Evolutionary conservation across 768 basidiomycete genomes (phyloP).

Genomic region (Clathrus columnatus): DNA sequence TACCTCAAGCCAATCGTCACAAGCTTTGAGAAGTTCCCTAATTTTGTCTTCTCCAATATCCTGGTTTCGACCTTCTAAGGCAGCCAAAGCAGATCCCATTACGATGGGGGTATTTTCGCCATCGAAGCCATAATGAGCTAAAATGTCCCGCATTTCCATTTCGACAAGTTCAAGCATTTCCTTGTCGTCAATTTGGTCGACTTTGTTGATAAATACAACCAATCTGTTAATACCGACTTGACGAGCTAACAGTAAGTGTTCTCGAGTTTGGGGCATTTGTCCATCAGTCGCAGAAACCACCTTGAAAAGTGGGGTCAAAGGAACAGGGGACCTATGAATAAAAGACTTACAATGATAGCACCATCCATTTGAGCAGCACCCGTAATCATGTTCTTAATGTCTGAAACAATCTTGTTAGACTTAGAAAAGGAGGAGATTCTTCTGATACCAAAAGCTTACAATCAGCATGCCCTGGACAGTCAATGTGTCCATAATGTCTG

Average conservation of each 20-base stretch:
- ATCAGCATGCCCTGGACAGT: conserved; percentile 95
- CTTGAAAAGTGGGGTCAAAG: conserved; percentile 3
- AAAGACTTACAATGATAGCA: conserved; percentile 59
- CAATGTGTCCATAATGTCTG: conserved; percentile 96
- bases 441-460: conserved; percentile 41
- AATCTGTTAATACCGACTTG: conserved; percentile 97
- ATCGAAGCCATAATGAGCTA: conserved; percentile 88
- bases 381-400: conserved; percentile 98
- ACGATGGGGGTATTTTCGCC: conserved; percentile 97
- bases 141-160: conserved; percentile 98
- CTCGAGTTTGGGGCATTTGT: conserved; percentile 99
- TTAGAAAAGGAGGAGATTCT: too few species aligned
- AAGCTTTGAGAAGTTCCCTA: conserved; percentile 70
- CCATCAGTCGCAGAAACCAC: conserved; percentile 97
- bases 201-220: conserved; percentile 99
- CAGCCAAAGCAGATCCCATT: conserved; percentile 94
- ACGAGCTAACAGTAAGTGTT: conserved; percentile 93
- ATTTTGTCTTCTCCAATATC: conserved; percentile 79
- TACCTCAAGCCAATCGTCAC: conserved; percentile 91
- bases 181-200: conserved; percentile 90
- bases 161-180: conserved; percentile 99
- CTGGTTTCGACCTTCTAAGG: conserved; percentile 77
- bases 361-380: conserved; percentile 98
- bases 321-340: neutral
- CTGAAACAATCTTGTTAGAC: conserved; percentile 28